Base-by-base conservation (phyloP, 208 protist species). In the Trypanosoma scelopori region DNA sequence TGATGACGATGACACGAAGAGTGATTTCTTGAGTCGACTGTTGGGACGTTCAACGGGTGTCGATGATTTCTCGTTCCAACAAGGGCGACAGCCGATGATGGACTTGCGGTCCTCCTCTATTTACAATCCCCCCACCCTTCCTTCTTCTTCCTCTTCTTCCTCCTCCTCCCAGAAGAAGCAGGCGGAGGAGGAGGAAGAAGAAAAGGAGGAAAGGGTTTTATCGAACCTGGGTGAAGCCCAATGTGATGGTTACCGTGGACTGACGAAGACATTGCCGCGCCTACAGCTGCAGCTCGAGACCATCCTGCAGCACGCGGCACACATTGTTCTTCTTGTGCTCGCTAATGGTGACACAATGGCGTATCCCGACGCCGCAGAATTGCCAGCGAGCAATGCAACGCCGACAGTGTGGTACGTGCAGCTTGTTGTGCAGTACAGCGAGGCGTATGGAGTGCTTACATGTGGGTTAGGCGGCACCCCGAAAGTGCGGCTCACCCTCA, bases 291-390 rank as follows among this genome's bases (percentile, higher is more conserved):
- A 68, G 46, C 35, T 47, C 16, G 41, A 68, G 23, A 5, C 50
- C 18, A 59, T 68, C 27, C 39, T 37, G 1, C 27, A 59, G 16
- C 11, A 11, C 25, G 32, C 39, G 25, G 51, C 62, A 27, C 62
- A 43, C 20, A 42, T 68, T 39, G 4, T 50, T 52, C 51, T 57
- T 49, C 43, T 35, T 68, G 23, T 59, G 1, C 7, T 68, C 52
- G 22, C n/a, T 16, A 13, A 63, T 63, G 28, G 23, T 42, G 27
- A 2, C 25, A 18, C 42, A 22, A 4, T n/a, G n/a, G 18, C 13
- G 15, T 2, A 12, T 16, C 48, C 43, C 16, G 18, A 28, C 50
- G 25, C 22, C 18, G 18, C 15, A 41, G 47, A 6, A 53, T 55
- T 47, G 23, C 5, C 47, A 18, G 3, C 47, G n/a, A 37, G 28